phyloP scores from a whole-genome alignment of 371 early-diverging fungal species.

The Paraphysoderma sedebokerense region DNA sequence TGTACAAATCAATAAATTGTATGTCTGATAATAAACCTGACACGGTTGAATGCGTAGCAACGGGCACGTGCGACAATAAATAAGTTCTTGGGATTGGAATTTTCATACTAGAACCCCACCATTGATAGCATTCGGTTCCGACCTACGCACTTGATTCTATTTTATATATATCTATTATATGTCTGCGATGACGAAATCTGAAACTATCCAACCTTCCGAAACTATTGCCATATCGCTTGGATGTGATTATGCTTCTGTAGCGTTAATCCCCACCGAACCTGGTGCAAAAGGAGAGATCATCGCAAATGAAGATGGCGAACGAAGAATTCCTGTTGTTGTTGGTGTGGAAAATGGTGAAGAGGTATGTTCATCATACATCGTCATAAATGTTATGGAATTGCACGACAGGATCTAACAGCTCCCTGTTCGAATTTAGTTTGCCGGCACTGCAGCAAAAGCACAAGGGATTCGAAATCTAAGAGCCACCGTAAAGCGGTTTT shows the following conservation, averaged over 20 bases:
- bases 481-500: conserved; percentile 74
- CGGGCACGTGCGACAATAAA: too few species aligned
- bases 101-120: too few species aligned
- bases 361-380: conserved; percentile 16
- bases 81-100: too few species aligned
- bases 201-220: too few species aligned
- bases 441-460: conserved; percentile 81
- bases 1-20: too few species aligned
- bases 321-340: conserved; percentile 80
- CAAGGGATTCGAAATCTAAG: conserved; percentile 75
- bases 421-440: conserved; percentile 41
- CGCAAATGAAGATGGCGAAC: conserved; percentile 94
- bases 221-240: not conserved
- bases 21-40: too few species aligned
- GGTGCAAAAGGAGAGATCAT: conserved; percentile 44
- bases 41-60: too few species aligned
- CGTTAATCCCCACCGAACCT: not conserved
- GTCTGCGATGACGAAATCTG: too few species aligned
- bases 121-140: too few species aligned
- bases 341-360: conserved; percentile 84
- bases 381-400: not conserved
- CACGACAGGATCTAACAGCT: not conserved
- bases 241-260: not conserved
- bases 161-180: too few species aligned
- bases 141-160: too few species aligned